Percentiles rank a stretch among this genome's conserved stretches.
phyloP scores from a whole-genome alignment of 106 monocot genomes.

The Dendrobium nobile region DNA sequence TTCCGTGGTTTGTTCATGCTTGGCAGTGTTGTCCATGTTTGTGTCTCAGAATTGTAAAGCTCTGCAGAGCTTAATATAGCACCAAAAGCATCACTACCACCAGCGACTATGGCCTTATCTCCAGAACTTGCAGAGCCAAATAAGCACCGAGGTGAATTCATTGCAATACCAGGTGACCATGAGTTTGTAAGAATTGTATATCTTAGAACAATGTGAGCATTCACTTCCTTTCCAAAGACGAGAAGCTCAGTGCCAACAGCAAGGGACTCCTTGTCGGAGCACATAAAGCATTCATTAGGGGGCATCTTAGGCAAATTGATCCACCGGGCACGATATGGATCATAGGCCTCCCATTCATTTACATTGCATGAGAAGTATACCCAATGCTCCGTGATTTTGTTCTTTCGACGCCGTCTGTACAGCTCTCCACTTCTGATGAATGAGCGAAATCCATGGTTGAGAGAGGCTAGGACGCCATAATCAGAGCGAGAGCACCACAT shows the following conservation, averaged over 20 bases:
- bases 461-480: constrained; percentile 40
- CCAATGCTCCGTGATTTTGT: constrained; percentile 48
- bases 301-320: constrained; percentile 58
- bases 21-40: constrained; percentile 55
- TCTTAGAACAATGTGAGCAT: constrained; percentile 48
- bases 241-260: constrained; percentile 75
- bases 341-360: constrained; percentile 59
- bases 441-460: constrained; percentile 46
- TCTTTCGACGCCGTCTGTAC: constrained; percentile 39
- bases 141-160: constrained; percentile 62
- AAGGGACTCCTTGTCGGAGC: constrained; percentile 70
- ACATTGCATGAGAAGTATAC: constrained; percentile 76
- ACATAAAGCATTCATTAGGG: constrained; percentile 55
- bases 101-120: constrained; percentile 60
- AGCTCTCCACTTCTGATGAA: constrained; percentile 58
- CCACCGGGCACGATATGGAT: constrained; percentile 53
- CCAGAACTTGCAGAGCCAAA: constrained; percentile 79
- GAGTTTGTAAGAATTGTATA: constrained; percentile 72
- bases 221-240: constrained; percentile 60
- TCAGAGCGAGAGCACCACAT: constrained; percentile 50
- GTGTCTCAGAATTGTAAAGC: constrained; percentile 68
- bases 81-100: constrained; percentile 47
- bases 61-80: constrained; percentile 53
- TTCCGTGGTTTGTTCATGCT: constrained; percentile 63
- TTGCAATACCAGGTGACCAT: constrained; percentile 58